Evolutionary conservation across 2,329 filamentous ascomycete species (phyloP), one percentile per base, ranked within the genome.

Genomic region (Podosphaera leucotricha): DNA sequence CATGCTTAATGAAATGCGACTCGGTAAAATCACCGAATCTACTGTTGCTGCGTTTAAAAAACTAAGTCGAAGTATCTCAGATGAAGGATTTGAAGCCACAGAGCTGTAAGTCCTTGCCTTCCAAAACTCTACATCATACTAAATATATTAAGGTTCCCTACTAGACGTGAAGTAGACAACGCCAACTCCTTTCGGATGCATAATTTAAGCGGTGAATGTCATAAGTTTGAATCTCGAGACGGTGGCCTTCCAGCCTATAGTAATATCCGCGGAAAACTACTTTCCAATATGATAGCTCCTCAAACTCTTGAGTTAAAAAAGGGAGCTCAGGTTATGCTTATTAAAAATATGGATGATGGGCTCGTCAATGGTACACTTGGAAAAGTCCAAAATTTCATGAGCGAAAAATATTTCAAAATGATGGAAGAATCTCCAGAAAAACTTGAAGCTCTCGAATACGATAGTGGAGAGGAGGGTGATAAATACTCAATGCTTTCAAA

Each of bases 1-100:
- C 5, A 98, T 98, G 86, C 70, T 98, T 43, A 98, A 98, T 56
- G 87, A 98, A 60, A 94, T 98, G 84, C 78, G 90, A 41, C 67
- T 95, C 45, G 90, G 90, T 3, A 77, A 72, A 43, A 77, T 95
- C 43, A 80, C 71, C 26, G 68, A 75, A n/a, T 64, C 72, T 7
- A 93, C 86, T 0, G 76, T 92, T 28, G 65, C 70, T 7, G 72
- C 76, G 0, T 98, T 98, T 63, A 76, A 71, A 53, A 68, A 67
- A 2, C 65, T 98, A 2, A 71, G 74, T 21, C 68, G 90, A 21
- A 75, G 77, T 0, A 66, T 92, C 1, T 64, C 68, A 2, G 83
- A 81, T 49, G 67, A 79, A 40, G 85, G 92, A 56, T 19, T 40
- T 1, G 75, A 81, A 49, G 79, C 87, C 7, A 94, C 92, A 0